Evolutionary conservation across 2,329 filamentous ascomycete genomes (phyloP), one percentile per base, ranked within the genome.

Genomic region (Calonectria pauciramosa): DNA sequence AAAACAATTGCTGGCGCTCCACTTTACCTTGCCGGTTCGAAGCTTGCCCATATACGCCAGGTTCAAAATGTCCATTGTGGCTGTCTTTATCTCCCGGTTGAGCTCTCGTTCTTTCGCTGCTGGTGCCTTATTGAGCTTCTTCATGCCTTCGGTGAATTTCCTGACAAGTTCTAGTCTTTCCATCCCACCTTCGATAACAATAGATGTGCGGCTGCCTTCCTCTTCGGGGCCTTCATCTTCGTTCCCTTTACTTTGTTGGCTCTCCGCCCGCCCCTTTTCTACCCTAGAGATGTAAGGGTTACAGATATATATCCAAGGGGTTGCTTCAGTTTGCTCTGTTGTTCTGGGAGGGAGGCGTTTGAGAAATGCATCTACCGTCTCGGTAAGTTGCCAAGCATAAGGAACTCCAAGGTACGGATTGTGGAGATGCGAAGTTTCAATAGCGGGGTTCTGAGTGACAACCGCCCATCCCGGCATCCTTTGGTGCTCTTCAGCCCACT

Each of bases 231-330:
- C 88, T 75, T 90, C 89, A 66, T 90, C 86, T 76, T 89, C 87
- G 69, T 88, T 87, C 1, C 87, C 88, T 52, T 82, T 85, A 69
- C 87, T 83, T 18, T 74, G 72, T 73, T 87, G 85, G 68, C 83
- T 86, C 44, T 83, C 76, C 7, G 83, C 82, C 34, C 81, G 78
- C 10, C 72, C 75, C 72, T 83, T 86, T 56, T 81, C 76, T 20
- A 84, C 84, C 7, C 84, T 83, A 4, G 82, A 81, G 74, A 86
- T 87, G 80, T 90, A 89, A 0, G 93, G 93, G 82, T 95, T 95
- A 68, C 89, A 90, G 52, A 94, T 90, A 86, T 90, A 95, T 63
- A 98, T 95, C 94, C 94, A 97, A 0, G 90, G 89, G 3, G 89
- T 87, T 0, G 85, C 78, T 0, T 80, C 80, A 1, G 83, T 84